phyloP scores from a whole-genome alignment of 2,329 filamentous ascomycete genomes.

The Salinomyces thailandicus region DNA sequence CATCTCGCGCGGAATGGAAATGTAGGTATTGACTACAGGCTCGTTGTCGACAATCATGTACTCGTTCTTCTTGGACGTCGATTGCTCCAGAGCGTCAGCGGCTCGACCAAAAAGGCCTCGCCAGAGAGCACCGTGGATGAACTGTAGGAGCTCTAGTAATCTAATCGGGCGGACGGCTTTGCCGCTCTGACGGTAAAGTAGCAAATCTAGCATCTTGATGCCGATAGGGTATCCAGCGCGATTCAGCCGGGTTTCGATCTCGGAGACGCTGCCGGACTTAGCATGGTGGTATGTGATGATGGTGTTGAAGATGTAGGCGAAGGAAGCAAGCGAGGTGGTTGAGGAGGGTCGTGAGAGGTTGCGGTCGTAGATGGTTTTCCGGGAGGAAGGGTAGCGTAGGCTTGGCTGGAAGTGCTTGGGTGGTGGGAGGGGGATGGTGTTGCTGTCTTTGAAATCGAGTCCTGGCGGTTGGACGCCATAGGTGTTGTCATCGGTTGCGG shows the following conservation, averaged over 20 bases:
- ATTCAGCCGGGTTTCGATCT: conserved; percentile 54
- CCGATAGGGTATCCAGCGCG: conserved; percentile 73
- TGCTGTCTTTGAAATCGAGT: neutral
- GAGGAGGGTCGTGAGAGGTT: conserved; percentile 81
- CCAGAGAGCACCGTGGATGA: conserved; percentile 90
- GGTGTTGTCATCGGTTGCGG: neutral
- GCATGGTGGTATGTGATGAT: conserved; percentile 94
- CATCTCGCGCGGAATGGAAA: conserved; percentile 91
- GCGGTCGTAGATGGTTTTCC: conserved; percentile 96
- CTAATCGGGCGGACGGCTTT: conserved; percentile 58
- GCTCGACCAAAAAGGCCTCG: conserved; percentile 82
- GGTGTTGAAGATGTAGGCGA: conserved; percentile 91
- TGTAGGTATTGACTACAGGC: conserved; percentile 86
- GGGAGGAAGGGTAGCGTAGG: conserved; percentile 79
- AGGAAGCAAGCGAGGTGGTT: conserved; percentile 85
- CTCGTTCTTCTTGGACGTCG: conserved; percentile 73
- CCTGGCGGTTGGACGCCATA: neutral
- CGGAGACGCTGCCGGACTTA: conserved; percentile 81
- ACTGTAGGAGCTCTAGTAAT: conserved; percentile 83
- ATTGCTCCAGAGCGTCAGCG: conserved; percentile 87
- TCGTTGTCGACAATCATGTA: conserved; percentile 99
- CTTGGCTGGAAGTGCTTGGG: conserved; percentile 36
- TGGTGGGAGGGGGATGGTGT: conserved; percentile 16
- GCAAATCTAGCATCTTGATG: conserved; percentile 85
- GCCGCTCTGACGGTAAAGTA: conserved; percentile 70